phyloP scores from a whole-genome alignment of 2,329 filamentous ascomycete genomes.

The Aspergillus sp. region DNA sequence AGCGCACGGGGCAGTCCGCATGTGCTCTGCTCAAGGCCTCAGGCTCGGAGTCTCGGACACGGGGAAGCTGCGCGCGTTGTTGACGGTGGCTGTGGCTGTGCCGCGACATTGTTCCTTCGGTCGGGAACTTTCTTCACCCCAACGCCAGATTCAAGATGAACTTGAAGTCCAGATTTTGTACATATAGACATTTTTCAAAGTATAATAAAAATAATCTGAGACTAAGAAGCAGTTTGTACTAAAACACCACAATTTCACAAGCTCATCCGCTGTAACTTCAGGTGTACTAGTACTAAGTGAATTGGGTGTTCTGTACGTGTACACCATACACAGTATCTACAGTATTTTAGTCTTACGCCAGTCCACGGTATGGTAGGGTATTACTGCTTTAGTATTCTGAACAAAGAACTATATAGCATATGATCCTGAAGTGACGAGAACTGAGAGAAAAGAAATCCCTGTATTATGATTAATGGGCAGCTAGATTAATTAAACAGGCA shows the following conservation, averaged over 20 bases:
- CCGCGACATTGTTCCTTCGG: neutral
- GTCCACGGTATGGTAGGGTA: constrained; percentile 1
- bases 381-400: constrained; percentile 2
- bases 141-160: neutral
- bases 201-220: neutral
- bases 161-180: neutral
- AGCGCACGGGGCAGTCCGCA: neutral
- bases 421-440: neutral
- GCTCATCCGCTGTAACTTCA: constrained; percentile 7
- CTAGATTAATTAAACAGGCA: neutral
- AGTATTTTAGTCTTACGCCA: neutral
- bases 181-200: too few relatives aligned
- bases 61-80: neutral
- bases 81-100: constrained; percentile 9
- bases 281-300: constrained; percentile 4
- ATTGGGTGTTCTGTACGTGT: constrained; percentile 11
- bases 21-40: neutral
- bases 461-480: neutral
- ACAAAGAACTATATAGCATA: neutral
- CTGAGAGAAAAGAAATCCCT: neutral
- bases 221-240: neutral
- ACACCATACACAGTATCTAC: neutral
- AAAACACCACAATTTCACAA: neutral
- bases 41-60: too few relatives aligned
- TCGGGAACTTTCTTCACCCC: neutral